Conservation (phyloP, 1,284 basidiomycete genomes). For the Apiotrichum gracile region DNA sequence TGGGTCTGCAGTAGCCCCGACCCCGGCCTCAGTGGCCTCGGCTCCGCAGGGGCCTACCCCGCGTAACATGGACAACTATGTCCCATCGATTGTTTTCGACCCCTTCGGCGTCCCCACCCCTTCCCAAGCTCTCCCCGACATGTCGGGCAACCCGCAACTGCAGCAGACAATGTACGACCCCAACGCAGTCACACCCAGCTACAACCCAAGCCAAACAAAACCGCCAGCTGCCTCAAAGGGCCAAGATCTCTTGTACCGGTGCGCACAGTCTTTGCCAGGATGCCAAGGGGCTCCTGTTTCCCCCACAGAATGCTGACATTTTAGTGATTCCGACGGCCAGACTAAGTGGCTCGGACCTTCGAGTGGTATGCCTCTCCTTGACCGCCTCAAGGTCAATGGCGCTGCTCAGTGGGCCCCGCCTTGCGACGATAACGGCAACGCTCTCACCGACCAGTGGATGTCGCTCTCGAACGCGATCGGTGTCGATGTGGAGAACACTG, state of each 20-base stretch:
- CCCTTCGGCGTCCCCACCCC: constrained; percentile 10
- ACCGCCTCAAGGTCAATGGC: constrained; percentile 24
- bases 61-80: constrained; percentile 9
- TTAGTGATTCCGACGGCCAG: constrained; percentile 26
- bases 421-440: constrained; percentile 12
- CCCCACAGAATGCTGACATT: not conserved
- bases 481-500: constrained; percentile 17
- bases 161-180: constrained; percentile 15
- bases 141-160: constrained; percentile 10
- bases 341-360: constrained; percentile 35
- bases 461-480: constrained; percentile 30
- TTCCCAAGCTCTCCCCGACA: constrained; percentile 6
- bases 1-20: not conserved
- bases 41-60: not conserved
- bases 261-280: not conserved
- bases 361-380: constrained; percentile 33
- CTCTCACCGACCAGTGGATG: constrained; percentile 28
- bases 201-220: not conserved
- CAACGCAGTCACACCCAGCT: not conserved
- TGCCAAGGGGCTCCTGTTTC: not conserved
- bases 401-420: constrained; percentile 9
- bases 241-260: constrained; percentile 26
- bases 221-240: constrained; percentile 8
- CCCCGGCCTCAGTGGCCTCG: not conserved
- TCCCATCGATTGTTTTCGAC: constrained; percentile 13